A percentile compares a stretch with the other conserved stretches of the same genome.
These are phyloP conservation scores for Podospora conica DNA, from an alignment of 495 filamentous ascomycete genomes.

Conservation along the genomic window DNA sequence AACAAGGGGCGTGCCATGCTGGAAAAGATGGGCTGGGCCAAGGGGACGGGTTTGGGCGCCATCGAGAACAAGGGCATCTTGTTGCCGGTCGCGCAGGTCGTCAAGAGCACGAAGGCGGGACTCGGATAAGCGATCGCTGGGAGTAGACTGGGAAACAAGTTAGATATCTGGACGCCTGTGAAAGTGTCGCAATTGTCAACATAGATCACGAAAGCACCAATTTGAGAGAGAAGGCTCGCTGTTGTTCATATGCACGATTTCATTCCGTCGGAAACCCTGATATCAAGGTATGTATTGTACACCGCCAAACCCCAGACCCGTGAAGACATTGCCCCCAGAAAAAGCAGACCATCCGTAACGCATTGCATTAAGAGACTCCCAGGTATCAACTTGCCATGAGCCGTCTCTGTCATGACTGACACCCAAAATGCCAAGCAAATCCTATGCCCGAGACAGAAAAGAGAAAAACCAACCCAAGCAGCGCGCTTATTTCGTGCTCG, in stretches of 20 bases:
- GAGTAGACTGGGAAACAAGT: neutral
- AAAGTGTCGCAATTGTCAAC: neutral
- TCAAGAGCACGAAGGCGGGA: slow-evolving; percentile 80
- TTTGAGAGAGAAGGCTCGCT: neutral
- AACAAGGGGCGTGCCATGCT: slow-evolving; percentile 85
- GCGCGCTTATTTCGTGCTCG: slow-evolving; percentile 90
- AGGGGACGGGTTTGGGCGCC: slow-evolving; percentile 79
- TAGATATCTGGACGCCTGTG: neutral
- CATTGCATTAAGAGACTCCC: slow-evolving; percentile 69
- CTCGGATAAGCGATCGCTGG: slow-evolving; percentile 55
- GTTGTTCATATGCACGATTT: slow-evolving; percentile 56
- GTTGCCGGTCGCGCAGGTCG: slow-evolving; percentile 76
- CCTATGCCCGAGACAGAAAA: slow-evolving; percentile 44
- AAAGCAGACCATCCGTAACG: slow-evolving; percentile 83
- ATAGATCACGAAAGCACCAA: neutral
- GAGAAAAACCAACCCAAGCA: slow-evolving; percentile 33
- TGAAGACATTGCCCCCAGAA: slow-evolving; percentile 68
- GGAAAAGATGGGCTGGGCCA: slow-evolving; percentile 96
- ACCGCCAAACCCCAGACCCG: slow-evolving; percentile 65
- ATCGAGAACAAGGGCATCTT: slow-evolving; percentile 81
- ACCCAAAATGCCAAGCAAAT: slow-evolving; percentile 49
- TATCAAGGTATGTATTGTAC: slow-evolving; percentile 69
- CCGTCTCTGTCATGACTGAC: slow-evolving; percentile 52
- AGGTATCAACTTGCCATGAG: slow-evolving; percentile 54
- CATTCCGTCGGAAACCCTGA: slow-evolving; percentile 54